Evolutionary conservation across 2,329 filamentous ascomycete species (phyloP).

Genomic region (Penicillium sp.): DNA sequence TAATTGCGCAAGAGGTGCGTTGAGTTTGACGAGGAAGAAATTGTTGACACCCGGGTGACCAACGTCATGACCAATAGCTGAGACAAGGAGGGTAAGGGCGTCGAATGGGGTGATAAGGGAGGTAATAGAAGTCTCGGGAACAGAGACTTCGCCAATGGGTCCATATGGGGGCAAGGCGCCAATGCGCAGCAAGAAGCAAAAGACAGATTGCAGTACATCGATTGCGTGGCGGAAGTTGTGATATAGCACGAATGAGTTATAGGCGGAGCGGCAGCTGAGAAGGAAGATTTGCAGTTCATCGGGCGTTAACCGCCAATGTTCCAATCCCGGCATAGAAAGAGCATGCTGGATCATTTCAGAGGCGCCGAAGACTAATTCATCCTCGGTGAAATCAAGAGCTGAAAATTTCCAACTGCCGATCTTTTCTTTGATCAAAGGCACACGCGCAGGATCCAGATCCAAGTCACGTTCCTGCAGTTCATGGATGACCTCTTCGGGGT

Average conservation of each 20-base stretch:
- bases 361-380: conserved; percentile 83
- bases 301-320: conserved; percentile 74
- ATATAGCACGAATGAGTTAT: conserved; percentile 93
- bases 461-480: conserved; percentile 62
- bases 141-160: conserved; percentile 30
- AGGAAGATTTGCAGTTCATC: conserved; percentile 82
- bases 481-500: conserved; percentile 59
- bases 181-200: conserved; percentile 80
- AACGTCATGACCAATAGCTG: conserved; percentile 96
- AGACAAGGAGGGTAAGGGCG: conserved; percentile 81
- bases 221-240: conserved; percentile 98
- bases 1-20: conserved; percentile 86
- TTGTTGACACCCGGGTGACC: conserved; percentile 98
- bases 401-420: conserved; percentile 83
- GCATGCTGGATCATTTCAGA: conserved; percentile 87
- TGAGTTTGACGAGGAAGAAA: conserved; percentile 85
- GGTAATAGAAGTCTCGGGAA: conserved; percentile 61
- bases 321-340: conserved; percentile 73
- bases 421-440: conserved; percentile 61
- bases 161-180: conserved; percentile 70
- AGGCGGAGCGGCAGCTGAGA: conserved; percentile 84
- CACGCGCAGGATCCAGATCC: conserved; percentile 62
- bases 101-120: conserved; percentile 79
- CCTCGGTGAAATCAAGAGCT: conserved; percentile 82
- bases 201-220: conserved; percentile 90